Conservation (phyloP, 2,329 filamentous ascomycete genomes). For the Dactylellina leptospora region DNA sequence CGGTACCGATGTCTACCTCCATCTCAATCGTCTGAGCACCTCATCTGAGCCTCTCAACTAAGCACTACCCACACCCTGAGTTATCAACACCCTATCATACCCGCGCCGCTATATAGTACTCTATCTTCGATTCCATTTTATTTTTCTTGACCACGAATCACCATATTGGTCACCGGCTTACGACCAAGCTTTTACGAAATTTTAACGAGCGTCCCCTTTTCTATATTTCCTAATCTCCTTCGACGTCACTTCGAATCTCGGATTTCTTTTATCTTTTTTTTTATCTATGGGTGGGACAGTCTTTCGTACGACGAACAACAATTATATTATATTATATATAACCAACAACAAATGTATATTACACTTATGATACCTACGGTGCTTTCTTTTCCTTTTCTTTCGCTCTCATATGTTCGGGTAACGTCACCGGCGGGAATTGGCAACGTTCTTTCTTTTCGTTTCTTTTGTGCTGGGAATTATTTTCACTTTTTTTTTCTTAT, state of each 20-base stretch:
- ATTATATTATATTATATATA: constrained; percentile 39
- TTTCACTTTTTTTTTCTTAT: constrained; percentile 15
- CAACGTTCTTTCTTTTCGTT: constrained; percentile 6
- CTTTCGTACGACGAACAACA: constrained; percentile 11
- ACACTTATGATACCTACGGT: constrained; percentile 51
- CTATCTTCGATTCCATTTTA: background rate
- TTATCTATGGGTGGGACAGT: constrained; percentile 29
- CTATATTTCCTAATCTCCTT: constrained; percentile 37
- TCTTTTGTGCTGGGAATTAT: constrained; percentile 21
- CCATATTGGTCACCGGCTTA: background rate
- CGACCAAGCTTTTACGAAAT: background rate
- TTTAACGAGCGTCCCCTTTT: constrained; percentile 6
- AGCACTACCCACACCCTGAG: background rate
- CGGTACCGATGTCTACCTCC: constrained; percentile 97
- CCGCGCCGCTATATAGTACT: background rate
- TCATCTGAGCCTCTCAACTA: constrained; percentile 82
- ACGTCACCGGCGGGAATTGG: constrained; percentile 22
- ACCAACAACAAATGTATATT: constrained; percentile 42
- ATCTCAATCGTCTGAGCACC: constrained; percentile 92
- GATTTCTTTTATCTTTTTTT: background rate
- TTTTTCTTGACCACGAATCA: background rate
- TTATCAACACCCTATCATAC: background rate
- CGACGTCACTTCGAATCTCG: constrained; percentile 7
- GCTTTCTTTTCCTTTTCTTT: constrained; percentile 12
- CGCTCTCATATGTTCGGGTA: background rate